Evolutionary conservation across 495 filamentous ascomycete species (phyloP).

Genomic region (Chaetomium cochliodes): DNA sequence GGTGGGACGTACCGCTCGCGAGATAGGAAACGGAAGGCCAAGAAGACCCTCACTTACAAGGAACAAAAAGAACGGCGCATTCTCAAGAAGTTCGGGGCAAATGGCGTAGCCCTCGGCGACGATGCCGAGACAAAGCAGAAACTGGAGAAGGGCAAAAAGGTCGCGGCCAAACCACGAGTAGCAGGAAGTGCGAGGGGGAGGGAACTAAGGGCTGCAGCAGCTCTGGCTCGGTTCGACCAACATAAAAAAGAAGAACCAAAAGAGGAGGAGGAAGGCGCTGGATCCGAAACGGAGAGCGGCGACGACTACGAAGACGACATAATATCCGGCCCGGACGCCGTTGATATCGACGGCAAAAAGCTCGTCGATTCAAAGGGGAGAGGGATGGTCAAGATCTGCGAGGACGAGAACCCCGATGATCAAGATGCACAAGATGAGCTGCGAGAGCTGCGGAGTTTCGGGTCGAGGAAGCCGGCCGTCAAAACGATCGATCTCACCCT

Average conservation of each 20-base stretch:
- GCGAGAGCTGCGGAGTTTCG: constrained; percentile 50
- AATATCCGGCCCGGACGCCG: constrained; percentile 36
- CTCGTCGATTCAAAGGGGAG: constrained; percentile 61
- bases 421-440: constrained; percentile 61
- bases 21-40: constrained; percentile 51
- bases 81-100: constrained; percentile 69
- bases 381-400: constrained; percentile 67
- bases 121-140: constrained; percentile 60
- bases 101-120: constrained; percentile 64
- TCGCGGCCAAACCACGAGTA: constrained; percentile 64
- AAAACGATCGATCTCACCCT: not conserved
- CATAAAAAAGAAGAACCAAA: constrained; percentile 44
- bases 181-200: constrained; percentile 67
- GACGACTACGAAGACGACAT: constrained; percentile 44
- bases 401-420: constrained; percentile 62
- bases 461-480: constrained; percentile 1
- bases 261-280: constrained; percentile 36
- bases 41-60: constrained; percentile 55
- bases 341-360: constrained; percentile 59
- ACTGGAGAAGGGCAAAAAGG: constrained; percentile 59
- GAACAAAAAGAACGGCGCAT: constrained; percentile 65
- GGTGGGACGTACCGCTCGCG: constrained; percentile 65
- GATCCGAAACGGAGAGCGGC: constrained; percentile 39
- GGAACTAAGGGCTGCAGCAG: constrained; percentile 73
- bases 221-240: constrained; percentile 68